Evolutionary conservation across 1,139 yeast genomes (phyloP), one percentile per base, ranked within the genome.

Genomic region (Insectozyma bohioensis): DNA sequence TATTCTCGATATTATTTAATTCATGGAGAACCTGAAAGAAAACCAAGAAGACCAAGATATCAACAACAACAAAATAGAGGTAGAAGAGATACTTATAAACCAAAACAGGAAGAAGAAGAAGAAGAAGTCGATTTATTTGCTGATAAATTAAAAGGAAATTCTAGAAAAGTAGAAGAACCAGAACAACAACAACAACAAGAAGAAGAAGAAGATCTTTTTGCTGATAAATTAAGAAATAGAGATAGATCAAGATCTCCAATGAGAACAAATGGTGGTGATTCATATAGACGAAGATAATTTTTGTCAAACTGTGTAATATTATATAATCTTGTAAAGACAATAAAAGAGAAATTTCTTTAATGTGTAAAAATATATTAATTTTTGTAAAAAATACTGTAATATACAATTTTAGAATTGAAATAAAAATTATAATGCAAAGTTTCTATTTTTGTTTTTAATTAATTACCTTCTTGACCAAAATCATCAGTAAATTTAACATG

Each of bases 391-490:
- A 5, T 23, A 6, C n/a, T n/a, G n/a, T n/a, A n/a, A n/a, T n/a
- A 23, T 11, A 23, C 9, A 23, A 9, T 23, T 23, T 9, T 14
- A 19, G 97, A 92, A 56, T 66, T 92, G 45, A 67, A 97, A 48
- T 92, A 92, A 19, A 5, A 19, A 9, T 8, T 5, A 5, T 19
- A 6, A 5, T 19, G 5, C 10, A 6, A 19, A 4, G n/a, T 8
- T 19, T 9, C n/a, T 5, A 6, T 5, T 54, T 97, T 97, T 1
- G 79, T 92, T 6, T 92, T 90, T 63, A 96, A 97, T 35, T 51
- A 87, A 54, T 85, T 86, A 36, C 98, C 98, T 59, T 92, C 98
- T 54, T 90, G 96, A 31, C 98, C 98, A 58, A 92, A 94, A 60
- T 94, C 98, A 29, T 74, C 74, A 0, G 99, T 94, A 54, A 94